A percentile compares a stretch with the other conserved stretches of the same genome.
Evolutionary conservation across 2,329 filamentous ascomycete species (phyloP).

Genomic region (Dactylella cylindrospora): DNA sequence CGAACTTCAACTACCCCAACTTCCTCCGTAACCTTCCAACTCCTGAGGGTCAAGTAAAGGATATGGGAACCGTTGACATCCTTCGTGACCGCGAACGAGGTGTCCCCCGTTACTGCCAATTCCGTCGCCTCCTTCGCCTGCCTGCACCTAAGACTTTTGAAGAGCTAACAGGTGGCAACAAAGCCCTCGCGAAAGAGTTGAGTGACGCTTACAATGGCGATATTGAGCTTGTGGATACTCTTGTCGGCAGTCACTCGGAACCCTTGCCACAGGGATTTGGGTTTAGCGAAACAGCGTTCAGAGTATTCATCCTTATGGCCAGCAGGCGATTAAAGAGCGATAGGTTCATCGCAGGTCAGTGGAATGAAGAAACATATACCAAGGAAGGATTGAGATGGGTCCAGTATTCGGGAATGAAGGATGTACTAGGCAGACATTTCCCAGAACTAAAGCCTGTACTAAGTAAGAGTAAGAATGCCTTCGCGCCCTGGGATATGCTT

Average conservation of each 20-base stretch:
- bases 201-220: conserved; percentile 53
- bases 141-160: conserved; percentile 52
- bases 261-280: conserved; percentile 56
- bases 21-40: conserved; percentile 54
- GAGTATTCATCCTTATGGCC: conserved; percentile 56
- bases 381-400: conserved; percentile 55
- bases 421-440: conserved; percentile 55
- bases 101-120: conserved; percentile 55
- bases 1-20: conserved; percentile 52
- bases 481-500: conserved; percentile 51
- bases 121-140: conserved; percentile 55
- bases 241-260: conserved; percentile 55
- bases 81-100: conserved; percentile 57
- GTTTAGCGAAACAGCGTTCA: conserved; percentile 57
- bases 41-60: conserved; percentile 54
- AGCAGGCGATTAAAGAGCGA: conserved; percentile 55
- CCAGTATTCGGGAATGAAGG: conserved; percentile 54
- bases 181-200: conserved; percentile 52
- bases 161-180: conserved; percentile 53
- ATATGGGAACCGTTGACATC: conserved; percentile 57
- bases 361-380: conserved; percentile 54
- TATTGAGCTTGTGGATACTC: conserved; percentile 54
- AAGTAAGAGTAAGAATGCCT: conserved; percentile 50
- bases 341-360: conserved; percentile 55
- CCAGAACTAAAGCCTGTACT: conserved; percentile 52